Evolutionary conservation across 2,329 filamentous ascomycete genomes (phyloP), one percentile per base, ranked within the genome.

Genomic region (Zymoseptoria crescenta): DNA sequence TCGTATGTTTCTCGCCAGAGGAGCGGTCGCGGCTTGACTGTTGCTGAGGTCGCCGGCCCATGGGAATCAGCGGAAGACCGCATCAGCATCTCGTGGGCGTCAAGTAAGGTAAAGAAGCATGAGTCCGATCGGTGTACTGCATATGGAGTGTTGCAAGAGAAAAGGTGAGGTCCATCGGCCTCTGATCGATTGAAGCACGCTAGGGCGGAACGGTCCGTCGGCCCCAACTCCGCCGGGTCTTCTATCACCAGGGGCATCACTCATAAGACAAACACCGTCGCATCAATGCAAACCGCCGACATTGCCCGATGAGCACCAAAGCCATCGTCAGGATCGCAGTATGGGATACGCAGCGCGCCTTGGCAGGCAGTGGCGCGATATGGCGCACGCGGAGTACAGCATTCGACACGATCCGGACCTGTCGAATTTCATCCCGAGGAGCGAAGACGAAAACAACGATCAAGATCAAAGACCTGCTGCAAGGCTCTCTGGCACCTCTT

Each of bases 401-500:
- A 10, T 9, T 28, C 16, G 24, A 52, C 20, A 24, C 24, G 24
- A 19, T 52, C 29, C 24, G 24, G 16, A 29, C 24, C 27, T 10
- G 51, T 28, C 29, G 51, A 29, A 52, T 27, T n/a, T 27, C 51
- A 9, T 28, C 29, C n/a, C 61, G 61, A 10, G 61, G 61, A 52
- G 76, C 74, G 51, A 80, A 78, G 65, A 73, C 68, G 21, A 74
- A 70, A 54, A 70, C 72, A 4, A 72, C 69, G 1, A 45, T 78
- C 35, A 69, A 68, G 50, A 62, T 70, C 67, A 58, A 78, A 60
- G 76, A 82, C 27, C 73, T 86, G 29, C 81, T 81, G 4, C 84
- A 87, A 70, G 83, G 84, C 4, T 69, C 74, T 4, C 71, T 87
- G 49, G 74, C 78, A 50, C 64, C 75, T 28, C 68, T 74, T 21